Evolutionary conservation across 371 early-diverging fungal genomes (phyloP).

Genomic region (Quaeritorhiza haematococci): DNA sequence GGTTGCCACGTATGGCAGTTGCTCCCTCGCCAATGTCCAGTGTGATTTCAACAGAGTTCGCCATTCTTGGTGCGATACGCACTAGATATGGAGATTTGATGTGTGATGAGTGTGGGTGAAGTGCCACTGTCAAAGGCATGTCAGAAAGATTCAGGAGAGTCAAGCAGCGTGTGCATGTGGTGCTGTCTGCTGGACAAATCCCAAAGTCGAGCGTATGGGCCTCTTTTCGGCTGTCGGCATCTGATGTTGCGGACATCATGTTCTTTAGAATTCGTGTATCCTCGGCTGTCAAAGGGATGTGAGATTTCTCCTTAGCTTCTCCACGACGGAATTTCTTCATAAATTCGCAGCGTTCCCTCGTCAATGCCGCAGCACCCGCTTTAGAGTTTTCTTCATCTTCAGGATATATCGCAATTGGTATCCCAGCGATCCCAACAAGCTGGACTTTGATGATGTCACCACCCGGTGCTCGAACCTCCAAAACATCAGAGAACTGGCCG

Average conservation of each 20-base stretch:
- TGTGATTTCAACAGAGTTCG: slow-evolving; percentile 40
- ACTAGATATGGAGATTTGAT: slow-evolving; percentile 39
- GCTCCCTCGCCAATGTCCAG: slow-evolving; percentile 16
- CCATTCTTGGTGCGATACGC: slow-evolving; percentile 43
- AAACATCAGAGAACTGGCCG: slow-evolving; percentile 36
- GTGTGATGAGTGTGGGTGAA: slow-evolving; percentile 36
- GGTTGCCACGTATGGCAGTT: slow-evolving; percentile 22
- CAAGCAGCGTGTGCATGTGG: slow-evolving; percentile 33
- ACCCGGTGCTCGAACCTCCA: slow-evolving; percentile 48
- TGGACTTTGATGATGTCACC: slow-evolving; percentile 41
- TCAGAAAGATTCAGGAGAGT: slow-evolving; percentile 49
- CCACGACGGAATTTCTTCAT: slow-evolving; percentile 37
- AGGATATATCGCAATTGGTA: slow-evolving; percentile 48
- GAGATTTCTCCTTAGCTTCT: slow-evolving; percentile 16
- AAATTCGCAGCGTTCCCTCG: slow-evolving; percentile 45
- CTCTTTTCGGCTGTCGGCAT: slow-evolving; percentile 24
- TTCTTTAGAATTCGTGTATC: slow-evolving; percentile 40
- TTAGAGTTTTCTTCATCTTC: slow-evolving; percentile 37
- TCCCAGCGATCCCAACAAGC: slow-evolving; percentile 42
- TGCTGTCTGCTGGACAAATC: slow-evolving; percentile 27
- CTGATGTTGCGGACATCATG: slow-evolving; percentile 43
- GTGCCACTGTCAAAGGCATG: slow-evolving; percentile 32
- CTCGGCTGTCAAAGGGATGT: slow-evolving; percentile 28
- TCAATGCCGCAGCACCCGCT: slow-evolving; percentile 37
- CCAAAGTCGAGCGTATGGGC: slow-evolving; percentile 51